Percentiles rank a stretch among this genome's conserved stretches.
Conservation (phyloP, 306 rosid genomes). For the Dryas octopetala region DNA sequence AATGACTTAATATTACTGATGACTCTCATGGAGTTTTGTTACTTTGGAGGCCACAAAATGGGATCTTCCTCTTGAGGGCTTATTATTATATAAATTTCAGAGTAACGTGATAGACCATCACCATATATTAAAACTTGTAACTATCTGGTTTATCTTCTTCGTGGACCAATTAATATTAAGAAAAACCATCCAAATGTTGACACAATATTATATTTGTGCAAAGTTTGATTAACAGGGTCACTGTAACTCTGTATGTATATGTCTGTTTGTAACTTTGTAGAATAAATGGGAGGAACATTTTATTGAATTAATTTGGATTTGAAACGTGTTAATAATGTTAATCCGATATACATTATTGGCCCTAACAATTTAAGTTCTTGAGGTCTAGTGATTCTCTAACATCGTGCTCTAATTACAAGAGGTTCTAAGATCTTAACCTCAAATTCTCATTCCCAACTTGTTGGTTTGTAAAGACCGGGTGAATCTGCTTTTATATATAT, state of each 20-base stretch:
- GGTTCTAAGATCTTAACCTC: too few relatives aligned
- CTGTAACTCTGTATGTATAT: conserved; percentile 1
- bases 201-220: conserved; percentile 2
- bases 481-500: too few relatives aligned
- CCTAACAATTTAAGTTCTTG: too few relatives aligned
- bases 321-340: too few relatives aligned
- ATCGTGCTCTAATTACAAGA: too few relatives aligned
- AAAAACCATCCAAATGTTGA: conserved; percentile 1
- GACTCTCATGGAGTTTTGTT: conserved; percentile 26
- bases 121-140: background rate
- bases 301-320: too few relatives aligned
- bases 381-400: too few relatives aligned
- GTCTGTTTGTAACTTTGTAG: too few relatives aligned
- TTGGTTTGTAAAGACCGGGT: too few relatives aligned
- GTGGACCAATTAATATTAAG: background rate
- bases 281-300: too few relatives aligned
- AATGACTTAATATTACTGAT: conserved; percentile 5
- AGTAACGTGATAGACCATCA: background rate
- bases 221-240: background rate
- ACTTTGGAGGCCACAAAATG: conserved; percentile 25
- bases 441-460: too few relatives aligned
- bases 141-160: conserved; percentile 3
- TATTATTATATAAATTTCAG: background rate
- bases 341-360: too few relatives aligned
- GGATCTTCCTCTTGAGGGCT: conserved; percentile 16